Base-by-base conservation (phyloP, 1,284 basidiomycete genomes). In the Puccinia novopanici region DNA sequence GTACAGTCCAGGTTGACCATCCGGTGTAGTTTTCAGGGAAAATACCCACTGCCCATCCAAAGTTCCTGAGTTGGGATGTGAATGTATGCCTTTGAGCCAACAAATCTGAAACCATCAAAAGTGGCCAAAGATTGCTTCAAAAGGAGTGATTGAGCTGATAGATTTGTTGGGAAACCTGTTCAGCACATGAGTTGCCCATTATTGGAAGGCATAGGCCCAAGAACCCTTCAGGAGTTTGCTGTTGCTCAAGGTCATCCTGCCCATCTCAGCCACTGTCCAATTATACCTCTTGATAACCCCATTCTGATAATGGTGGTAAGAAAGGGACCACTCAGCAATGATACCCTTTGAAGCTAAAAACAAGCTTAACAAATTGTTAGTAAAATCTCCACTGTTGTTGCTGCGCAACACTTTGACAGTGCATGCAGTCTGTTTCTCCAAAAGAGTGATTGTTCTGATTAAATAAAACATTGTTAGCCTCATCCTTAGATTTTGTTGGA, bases 281-380 rank as follows among this genome's bases (percentile, higher is more conserved):
- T 73, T 73, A 13, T 42, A 54, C 15, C 71, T 50, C 19, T 75
- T 57, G n/a, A 75, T 63, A 4, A 34, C 4, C 2, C 73, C 24
- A n/a, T 75, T 75, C 34, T 75, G 73, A 17, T 75, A 54, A 30
- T 75, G 73, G 27, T 61, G 42, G 24, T 75, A 75, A 5, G 73
- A 57, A 1, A 72, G 19, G 42, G 70, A 27, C 8, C 24, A 3
- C 17, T 72, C 27, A 30, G 5, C 48, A 19, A 22, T 22, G 4
- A 72, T 72, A 6, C 70, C 70, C 5, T 40, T 42, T 12, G 4
- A 2, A 12, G 8, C n/a, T 2, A 55, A 17, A 30, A 72, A 50
- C 6, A 30, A 30, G n/a, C 4, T 2, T 13, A 72, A 15, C n/a
- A 1, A 4, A 5, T 54, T 50, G 68, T 71, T 71, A 13, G 42